Percentiles rank a stretch among this genome's conserved stretches.
phyloP scores from a whole-genome alignment of 495 filamentous ascomycete species.

The Aspergillus saccharolyticus region DNA sequence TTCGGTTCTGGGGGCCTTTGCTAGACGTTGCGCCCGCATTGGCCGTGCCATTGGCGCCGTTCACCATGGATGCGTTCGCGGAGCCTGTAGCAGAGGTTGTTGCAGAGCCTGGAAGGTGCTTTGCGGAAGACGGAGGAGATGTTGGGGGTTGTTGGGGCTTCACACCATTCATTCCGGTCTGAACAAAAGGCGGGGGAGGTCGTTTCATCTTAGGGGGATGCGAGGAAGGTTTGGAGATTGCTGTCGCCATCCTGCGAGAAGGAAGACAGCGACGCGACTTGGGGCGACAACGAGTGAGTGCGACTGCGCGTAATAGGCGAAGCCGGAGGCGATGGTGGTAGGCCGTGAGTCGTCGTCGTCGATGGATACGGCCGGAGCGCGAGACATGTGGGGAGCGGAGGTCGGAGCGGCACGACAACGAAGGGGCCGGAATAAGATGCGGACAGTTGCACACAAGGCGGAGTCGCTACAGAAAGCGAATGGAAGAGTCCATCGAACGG shows the following conservation, averaged over 20 bases:
- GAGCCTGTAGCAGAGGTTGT: constrained; percentile 31
- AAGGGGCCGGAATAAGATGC: constrained; percentile 27
- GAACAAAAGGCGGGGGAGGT: constrained; percentile 61
- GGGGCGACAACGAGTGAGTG: constrained; percentile 17
- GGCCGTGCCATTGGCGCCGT: constrained; percentile 42
- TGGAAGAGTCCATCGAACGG: constrained; percentile 26
- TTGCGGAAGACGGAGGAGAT: constrained; percentile 61
- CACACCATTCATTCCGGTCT: constrained; percentile 58
- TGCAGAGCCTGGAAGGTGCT: constrained; percentile 51
- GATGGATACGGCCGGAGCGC: constrained; percentile 44
- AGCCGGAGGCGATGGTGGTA: constrained; percentile 25
- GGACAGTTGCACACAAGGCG: constrained; percentile 20
- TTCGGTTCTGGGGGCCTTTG: constrained; percentile 47
- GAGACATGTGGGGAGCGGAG: constrained; percentile 50
- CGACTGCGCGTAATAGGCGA: constrained; percentile 24
- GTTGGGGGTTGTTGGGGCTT: constrained; percentile 58
- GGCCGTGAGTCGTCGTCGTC: constrained; percentile 31
- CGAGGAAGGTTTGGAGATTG: constrained; percentile 51
- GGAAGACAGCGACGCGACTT: constrained; percentile 19
- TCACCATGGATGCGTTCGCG: constrained; percentile 17
- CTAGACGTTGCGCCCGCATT: constrained; percentile 26
- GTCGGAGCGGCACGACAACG: constrained; percentile 30
- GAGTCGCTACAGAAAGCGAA: constrained; percentile 21
- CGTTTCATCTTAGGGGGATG: constrained; percentile 68
- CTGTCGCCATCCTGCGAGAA: constrained; percentile 45